phyloP scores from a whole-genome alignment of 352 stramenopile genomes.

The Phytopythium litorale region DNA sequence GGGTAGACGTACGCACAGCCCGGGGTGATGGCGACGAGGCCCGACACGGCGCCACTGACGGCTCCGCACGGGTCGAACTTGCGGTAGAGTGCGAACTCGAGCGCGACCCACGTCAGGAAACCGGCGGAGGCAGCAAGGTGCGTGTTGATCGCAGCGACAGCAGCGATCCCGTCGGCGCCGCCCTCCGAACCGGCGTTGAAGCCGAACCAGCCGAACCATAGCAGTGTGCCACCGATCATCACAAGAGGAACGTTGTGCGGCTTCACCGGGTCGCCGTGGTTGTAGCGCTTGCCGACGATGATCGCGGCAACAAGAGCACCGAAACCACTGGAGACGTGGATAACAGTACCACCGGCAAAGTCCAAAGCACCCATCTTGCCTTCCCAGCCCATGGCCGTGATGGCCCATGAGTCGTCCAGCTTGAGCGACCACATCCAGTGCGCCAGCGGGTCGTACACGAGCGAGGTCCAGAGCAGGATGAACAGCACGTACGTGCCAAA shows the following conservation, averaged over 20 bases:
- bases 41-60: too few species aligned
- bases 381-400: conserved; percentile 13
- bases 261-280: conserved; percentile 14
- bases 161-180: conserved; percentile 16
- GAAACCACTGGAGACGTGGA: conserved; percentile 37
- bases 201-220: conserved; percentile 37
- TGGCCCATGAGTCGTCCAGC: conserved; percentile 15
- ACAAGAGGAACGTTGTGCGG: conserved; percentile 40
- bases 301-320: conserved; percentile 20
- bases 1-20: conserved; percentile 21
- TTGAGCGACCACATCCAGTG: conserved; percentile 36
- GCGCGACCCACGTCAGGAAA: conserved; percentile 18
- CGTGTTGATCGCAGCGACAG: conserved; percentile 26
- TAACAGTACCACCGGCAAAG: conserved; percentile 42
- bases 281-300: conserved; percentile 25
- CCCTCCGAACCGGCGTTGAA: conserved; percentile 28
- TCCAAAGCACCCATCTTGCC: conserved; percentile 20
- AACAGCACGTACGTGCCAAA: conserved; percentile 34
- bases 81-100: conserved; percentile 14
- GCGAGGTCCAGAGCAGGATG: conserved; percentile 27
- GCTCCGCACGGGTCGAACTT: conserved; percentile 19
- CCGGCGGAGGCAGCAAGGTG: conserved; percentile 17
- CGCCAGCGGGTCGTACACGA: conserved; percentile 47
- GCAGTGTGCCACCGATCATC: conserved; percentile 26
- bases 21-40: conserved; percentile 24